Conservation (phyloP, 1,284 basidiomycete species). For the Ganoderma meredithae region DNA sequence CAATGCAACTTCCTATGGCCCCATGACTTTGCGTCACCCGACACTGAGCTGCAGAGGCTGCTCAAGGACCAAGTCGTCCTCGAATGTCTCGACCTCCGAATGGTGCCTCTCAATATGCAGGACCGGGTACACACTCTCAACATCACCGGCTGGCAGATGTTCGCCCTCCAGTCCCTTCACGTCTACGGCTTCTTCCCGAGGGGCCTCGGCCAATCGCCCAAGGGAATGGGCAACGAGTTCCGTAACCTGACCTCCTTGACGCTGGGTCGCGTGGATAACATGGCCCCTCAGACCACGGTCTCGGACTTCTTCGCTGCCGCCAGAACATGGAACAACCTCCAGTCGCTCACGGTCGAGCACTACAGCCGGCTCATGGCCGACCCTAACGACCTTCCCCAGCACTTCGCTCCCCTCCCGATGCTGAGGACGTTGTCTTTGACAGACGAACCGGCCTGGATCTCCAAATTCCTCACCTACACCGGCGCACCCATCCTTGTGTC, state of each 20-base stretch:
- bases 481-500: not conserved
- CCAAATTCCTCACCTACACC: not conserved
- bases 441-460: not conserved
- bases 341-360: not conserved
- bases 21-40: not conserved
- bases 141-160: not conserved
- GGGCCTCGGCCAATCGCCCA: not conserved
- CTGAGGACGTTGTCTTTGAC: not conserved
- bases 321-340: not conserved
- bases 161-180: not conserved
- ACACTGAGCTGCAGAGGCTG: not conserved
- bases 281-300: not conserved
- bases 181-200: not conserved
- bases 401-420: not conserved
- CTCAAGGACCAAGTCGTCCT: not conserved
- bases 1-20: not conserved
- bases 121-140: not conserved
- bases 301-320: not conserved
- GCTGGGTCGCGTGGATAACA: not conserved
- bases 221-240: slow-evolving; percentile 1
- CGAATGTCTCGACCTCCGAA: not conserved
- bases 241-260: not conserved
- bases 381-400: not conserved
- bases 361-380: not conserved
- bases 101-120: not conserved